These are phyloP conservation scores for Luffa aegyptiaca DNA, from an alignment of 306 rosid genomes.

Conservation along the genomic window DNA sequence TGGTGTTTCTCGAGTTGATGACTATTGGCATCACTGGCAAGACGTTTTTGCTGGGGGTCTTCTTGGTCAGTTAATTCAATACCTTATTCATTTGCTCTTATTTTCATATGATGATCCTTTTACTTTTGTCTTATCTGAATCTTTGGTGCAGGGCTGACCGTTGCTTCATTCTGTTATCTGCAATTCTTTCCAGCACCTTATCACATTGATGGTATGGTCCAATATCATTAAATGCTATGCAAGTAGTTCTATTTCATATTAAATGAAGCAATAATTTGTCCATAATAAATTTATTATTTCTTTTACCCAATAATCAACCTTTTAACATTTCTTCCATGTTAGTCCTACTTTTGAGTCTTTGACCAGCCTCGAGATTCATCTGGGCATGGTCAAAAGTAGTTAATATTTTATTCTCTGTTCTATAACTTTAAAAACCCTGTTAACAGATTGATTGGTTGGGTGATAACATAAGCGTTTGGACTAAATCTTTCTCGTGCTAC, in stretches of 20 bases:
- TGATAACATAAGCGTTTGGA: background rate
- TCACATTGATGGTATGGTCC: conserved; percentile 56
- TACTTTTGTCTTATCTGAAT: conserved; percentile 20
- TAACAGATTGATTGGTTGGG: background rate
- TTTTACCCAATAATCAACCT: background rate
- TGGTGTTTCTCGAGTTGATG: conserved; percentile 86
- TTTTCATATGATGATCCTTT: background rate
- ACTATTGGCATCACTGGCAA: conserved; percentile 98
- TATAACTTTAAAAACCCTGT: background rate
- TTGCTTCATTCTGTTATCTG: conserved; percentile 80
- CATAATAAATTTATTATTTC: background rate
- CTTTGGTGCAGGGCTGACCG: conserved; percentile 41
- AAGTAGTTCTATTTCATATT: background rate
- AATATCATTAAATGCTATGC: conserved; percentile 1
- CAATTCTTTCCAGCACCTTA: conserved; percentile 96
- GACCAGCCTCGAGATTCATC: background rate
- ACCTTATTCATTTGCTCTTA: background rate
- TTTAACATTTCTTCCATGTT: background rate
- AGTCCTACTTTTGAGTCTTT: background rate
- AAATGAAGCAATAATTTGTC: background rate
- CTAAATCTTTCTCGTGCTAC: background rate
- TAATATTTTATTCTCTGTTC: background rate
- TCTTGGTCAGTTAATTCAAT: conserved; percentile 36
- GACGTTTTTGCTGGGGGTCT: conserved; percentile 84
- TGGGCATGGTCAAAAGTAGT: background rate